phyloP scores from a whole-genome alignment of 495 filamentous ascomycete species.

The Aspergillus leporis region DNA sequence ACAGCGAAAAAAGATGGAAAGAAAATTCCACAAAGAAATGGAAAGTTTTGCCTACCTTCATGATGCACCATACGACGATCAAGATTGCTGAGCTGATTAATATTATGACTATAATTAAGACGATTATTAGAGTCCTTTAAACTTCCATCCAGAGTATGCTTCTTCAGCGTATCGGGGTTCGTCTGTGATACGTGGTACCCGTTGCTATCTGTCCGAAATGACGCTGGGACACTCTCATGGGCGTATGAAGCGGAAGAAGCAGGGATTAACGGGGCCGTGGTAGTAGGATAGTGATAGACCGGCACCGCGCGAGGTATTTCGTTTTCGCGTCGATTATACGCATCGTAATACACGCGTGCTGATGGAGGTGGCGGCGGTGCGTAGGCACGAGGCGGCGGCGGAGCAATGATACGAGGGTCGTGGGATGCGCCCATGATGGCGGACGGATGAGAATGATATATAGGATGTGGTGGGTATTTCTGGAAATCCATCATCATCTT shows the following conservation, averaged over 20 bases:
- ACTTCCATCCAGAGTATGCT: conserved; percentile 20
- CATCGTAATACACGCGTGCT: conserved; percentile 21
- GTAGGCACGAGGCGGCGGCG: conserved; percentile 24
- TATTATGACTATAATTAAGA: conserved; percentile 21
- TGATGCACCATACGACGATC: conserved; percentile 22
- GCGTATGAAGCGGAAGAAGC: conserved; percentile 16
- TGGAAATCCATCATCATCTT: conserved; percentile 21
- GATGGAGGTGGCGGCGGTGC: conserved; percentile 17
- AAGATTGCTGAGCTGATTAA: conserved; percentile 22
- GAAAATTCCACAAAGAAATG: conserved; percentile 1
- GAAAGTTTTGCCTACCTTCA: conserved; percentile 31
- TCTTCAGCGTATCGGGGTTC: conserved; percentile 23
- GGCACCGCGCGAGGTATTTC: conserved; percentile 30
- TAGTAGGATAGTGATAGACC: conserved; percentile 27
- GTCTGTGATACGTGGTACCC: conserved; percentile 23
- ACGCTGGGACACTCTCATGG: conserved; percentile 22
- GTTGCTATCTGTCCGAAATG: conserved; percentile 22
- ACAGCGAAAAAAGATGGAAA: not conserved
- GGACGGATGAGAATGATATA: conserved; percentile 26
- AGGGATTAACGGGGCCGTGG: conserved; percentile 21
- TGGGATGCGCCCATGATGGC: conserved; percentile 27
- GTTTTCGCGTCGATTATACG: conserved; percentile 23
- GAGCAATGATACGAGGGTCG: conserved; percentile 27
- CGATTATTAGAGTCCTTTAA: conserved; percentile 25
- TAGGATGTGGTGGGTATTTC: conserved; percentile 16